A percentile compares a stretch with the other conserved stretches of the same genome.
Conservation (phyloP, 768 basidiomycete species). For the Lentinula aciculospora region DNA sequence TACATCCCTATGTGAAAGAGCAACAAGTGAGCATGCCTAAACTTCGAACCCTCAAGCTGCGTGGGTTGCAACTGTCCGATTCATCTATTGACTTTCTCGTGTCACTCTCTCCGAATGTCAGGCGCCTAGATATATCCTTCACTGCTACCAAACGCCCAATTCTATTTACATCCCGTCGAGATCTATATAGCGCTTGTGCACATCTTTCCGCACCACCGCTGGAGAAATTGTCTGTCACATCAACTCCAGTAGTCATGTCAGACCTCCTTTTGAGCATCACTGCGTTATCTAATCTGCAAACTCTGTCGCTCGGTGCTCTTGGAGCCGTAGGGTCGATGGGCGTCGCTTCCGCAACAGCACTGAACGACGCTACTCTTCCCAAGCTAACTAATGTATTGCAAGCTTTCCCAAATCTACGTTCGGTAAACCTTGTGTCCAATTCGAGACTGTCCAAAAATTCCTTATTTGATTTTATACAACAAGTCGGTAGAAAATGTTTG, state of each 20-base stretch:
- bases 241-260: conserved; percentile 35
- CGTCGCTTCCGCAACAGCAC: conserved; percentile 45
- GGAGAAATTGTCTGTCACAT: conserved; percentile 62
- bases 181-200: background rate
- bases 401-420: conserved; percentile 33
- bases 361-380: conserved; percentile 45
- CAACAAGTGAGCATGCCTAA: conserved; percentile 26
- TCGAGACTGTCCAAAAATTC: conserved; percentile 41
- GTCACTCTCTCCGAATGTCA: conserved; percentile 41
- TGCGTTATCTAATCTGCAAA: conserved; percentile 35
- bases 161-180: conserved; percentile 9
- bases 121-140: conserved; percentile 61
- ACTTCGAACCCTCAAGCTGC: conserved; percentile 53
- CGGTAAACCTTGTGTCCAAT: conserved; percentile 60
- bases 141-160: conserved; percentile 42
- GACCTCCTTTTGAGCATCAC: conserved; percentile 37
- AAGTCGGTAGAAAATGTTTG: conserved; percentile 56
- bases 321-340: conserved; percentile 40
- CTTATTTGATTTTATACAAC: conserved; percentile 39
- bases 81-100: conserved; percentile 36
- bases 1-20: conserved; percentile 24
- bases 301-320: conserved; percentile 53
- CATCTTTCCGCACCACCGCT: conserved; percentile 21
- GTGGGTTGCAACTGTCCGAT: conserved; percentile 49
- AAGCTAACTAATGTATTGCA: conserved; percentile 37